Conservation (phyloP, 305 asterid genomes). For the Plantago coronopus region DNA sequence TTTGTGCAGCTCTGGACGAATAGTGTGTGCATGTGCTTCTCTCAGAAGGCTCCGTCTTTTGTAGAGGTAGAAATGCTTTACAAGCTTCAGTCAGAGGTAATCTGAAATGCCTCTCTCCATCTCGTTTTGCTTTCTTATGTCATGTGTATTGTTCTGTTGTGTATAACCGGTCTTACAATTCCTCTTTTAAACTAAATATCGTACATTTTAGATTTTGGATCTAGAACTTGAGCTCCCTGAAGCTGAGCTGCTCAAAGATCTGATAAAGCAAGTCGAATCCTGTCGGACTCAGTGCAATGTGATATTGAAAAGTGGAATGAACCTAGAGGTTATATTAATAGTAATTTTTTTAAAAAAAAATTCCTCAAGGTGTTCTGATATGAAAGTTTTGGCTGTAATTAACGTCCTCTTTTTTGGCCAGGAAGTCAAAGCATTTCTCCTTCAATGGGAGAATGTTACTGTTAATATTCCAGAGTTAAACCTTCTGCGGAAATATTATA, state of each 20-base stretch:
- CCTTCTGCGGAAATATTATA: slow-evolving; percentile 54
- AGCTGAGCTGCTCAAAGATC: slow-evolving; percentile 47
- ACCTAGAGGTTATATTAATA: slow-evolving; percentile 53
- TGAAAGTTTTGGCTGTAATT: slow-evolving; percentile 24
- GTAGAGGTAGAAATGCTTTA: slow-evolving; percentile 63
- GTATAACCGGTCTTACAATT: slow-evolving; percentile 6
- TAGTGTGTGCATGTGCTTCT: slow-evolving; percentile 53
- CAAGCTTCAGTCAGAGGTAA: slow-evolving; percentile 77
- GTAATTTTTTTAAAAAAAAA: slow-evolving; percentile 10
- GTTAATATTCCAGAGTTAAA: slow-evolving; percentile 74
- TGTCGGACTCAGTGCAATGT: slow-evolving; percentile 66
- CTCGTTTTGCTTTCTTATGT: slow-evolving; percentile 8
- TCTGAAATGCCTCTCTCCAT: slow-evolving; percentile 12
- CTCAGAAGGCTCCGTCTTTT: slow-evolving; percentile 48
- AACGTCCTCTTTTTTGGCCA: slow-evolving; percentile 32
- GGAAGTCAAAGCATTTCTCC: slow-evolving; percentile 57
- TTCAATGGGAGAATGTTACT: slow-evolving; percentile 64
- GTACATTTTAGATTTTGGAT: slow-evolving; percentile 44
- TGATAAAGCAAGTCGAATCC: slow-evolving; percentile 52
- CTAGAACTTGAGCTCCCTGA: slow-evolving; percentile 76
- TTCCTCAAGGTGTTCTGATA: slow-evolving; percentile 14
- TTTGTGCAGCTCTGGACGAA: slow-evolving; percentile 67
- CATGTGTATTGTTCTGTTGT: slow-evolving; percentile 11
- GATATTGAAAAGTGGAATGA: slow-evolving; percentile 51
- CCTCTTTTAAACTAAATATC: slow-evolving; percentile 10